Evolutionary conservation across 805 yeast genomes (phyloP), one percentile per base, ranked within the genome.

Genomic region (Myxozyma neotropica): DNA sequence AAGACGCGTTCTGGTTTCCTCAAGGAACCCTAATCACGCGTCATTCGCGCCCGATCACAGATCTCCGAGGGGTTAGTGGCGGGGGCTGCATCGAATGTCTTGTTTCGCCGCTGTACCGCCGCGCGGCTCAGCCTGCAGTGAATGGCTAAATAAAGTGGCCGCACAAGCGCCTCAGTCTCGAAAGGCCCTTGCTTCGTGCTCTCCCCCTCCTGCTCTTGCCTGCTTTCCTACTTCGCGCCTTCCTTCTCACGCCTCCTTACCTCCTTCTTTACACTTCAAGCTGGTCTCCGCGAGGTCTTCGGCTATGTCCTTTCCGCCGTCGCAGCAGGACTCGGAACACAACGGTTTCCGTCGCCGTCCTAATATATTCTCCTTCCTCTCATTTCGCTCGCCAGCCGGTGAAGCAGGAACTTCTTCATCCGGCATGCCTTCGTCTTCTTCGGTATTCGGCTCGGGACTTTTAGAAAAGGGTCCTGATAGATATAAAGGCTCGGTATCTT

Each of bases 261-360:
- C 13, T 10, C 23, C 45, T 23, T 12, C 26, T 23, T 24, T 23
- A 13, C 26, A 10, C 10, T 17, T 23, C 24, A 47, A 31, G 19
- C 40, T 52, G 60, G 42, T 17, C 24, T 4, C 33, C 17, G 52
- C 58, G 53, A 53, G 53, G 17, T 44, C 57, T 24, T 44, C 64
- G 48, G 55, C 55, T 6, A 52, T 57, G 57, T 47, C 59, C n/a
- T 55, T 43, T 24, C 57, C 60, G 48, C 53, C 56, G 47, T 33
- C 60, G 13, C 35, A 53, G 35, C 40, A 31, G 21, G 55, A 35
- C 48, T 27, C 40, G 17, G 60, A 54, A 13, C 54, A 35, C 35
- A 48, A 59, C 51, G 65, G 65, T 33, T 60, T 62, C 24, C 53
- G 66, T n/a, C 66, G 65, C 33, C 64, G 66, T 17, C 66, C 66